A percentile compares a stretch with the other conserved stretches of the same genome.
These are phyloP conservation scores for Basipetospora chlamydospora DNA, from an alignment of 2,329 filamentous ascomycete genomes.

Conservation along the genomic window DNA sequence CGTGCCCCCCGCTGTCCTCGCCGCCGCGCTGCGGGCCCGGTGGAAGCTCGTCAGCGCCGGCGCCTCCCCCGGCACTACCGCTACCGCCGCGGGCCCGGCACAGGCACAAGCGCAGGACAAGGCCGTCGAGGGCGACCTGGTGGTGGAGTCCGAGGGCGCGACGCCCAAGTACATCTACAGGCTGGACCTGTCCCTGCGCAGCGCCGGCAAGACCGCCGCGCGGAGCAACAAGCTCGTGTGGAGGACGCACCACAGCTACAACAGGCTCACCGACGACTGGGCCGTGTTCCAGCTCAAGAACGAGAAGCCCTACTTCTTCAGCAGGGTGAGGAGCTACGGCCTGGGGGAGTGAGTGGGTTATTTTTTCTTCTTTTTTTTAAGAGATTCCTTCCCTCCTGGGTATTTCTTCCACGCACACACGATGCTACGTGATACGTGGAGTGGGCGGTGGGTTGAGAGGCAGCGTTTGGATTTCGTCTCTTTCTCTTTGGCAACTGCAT, in stretches of 20 bases:
- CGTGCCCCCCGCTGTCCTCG: slow-evolving; percentile 41
- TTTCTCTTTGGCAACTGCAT: too few relatives aligned
- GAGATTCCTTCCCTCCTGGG: too few relatives aligned
- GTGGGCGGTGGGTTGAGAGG: too few relatives aligned
- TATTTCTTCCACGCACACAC: too few relatives aligned
- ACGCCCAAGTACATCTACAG: slow-evolving; percentile 66
- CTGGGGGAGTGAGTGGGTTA: slow-evolving; percentile 23
- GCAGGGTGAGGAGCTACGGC: slow-evolving; percentile 49
- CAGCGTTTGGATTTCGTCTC: too few relatives aligned
- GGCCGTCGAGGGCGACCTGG: slow-evolving; percentile 49
- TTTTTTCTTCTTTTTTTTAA: too few relatives aligned
- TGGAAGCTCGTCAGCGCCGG: slow-evolving; percentile 32
- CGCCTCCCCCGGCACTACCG: slow-evolving; percentile 12
- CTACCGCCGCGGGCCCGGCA: background rate
- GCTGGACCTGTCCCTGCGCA: slow-evolving; percentile 61
- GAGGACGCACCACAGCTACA: slow-evolving; percentile 86
- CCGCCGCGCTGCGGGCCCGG: slow-evolving; percentile 46
- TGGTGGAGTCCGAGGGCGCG: slow-evolving; percentile 76
- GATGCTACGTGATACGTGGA: too few relatives aligned
- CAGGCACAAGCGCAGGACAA: too few relatives aligned
- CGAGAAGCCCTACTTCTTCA: slow-evolving; percentile 53
- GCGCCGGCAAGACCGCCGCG: slow-evolving; percentile 38
- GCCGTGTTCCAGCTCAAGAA: slow-evolving; percentile 58
- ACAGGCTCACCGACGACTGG: slow-evolving; percentile 81
- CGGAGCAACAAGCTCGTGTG: slow-evolving; percentile 80